A percentile compares a stretch with the other conserved stretches of the same genome.
These are phyloP conservation scores for Dioscorea dumetorum DNA, from an alignment of 106 monocot species.

Conservation along the genomic window DNA sequence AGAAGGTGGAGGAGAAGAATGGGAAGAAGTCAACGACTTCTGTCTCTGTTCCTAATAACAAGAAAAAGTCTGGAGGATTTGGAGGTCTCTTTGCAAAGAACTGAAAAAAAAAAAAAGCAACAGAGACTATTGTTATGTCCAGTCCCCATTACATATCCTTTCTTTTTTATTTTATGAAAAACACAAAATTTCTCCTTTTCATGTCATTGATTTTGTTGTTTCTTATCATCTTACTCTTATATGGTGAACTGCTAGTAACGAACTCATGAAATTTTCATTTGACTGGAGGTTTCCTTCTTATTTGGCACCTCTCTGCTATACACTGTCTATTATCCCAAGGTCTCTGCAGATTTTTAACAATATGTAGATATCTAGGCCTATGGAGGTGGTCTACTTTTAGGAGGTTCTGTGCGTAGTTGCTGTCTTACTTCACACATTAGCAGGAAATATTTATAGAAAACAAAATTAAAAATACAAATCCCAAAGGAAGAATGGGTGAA, in stretches of 20 bases:
- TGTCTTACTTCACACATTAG: neutral
- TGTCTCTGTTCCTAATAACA: slow-evolving; percentile 27
- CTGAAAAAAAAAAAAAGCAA: neutral
- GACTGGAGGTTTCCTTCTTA: neutral
- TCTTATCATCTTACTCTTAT: neutral
- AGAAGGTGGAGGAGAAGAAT: slow-evolving; percentile 35
- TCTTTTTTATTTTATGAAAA: too few species aligned
- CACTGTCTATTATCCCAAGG: too few species aligned
- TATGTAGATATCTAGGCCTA: too few species aligned
- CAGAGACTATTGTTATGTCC: too few species aligned
- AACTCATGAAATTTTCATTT: neutral
- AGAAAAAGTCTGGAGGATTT: slow-evolving; percentile 31
- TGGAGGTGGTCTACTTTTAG: neutral
- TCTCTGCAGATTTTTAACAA: too few species aligned
- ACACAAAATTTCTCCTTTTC: too few species aligned
- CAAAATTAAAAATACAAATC: too few species aligned
- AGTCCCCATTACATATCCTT: too few species aligned
- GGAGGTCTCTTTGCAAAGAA: slow-evolving; percentile 51
- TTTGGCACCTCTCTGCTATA: too few species aligned
- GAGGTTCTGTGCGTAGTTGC: neutral
- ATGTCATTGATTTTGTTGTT: neutral
- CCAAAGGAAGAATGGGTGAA: too few species aligned
- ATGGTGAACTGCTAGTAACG: neutral
- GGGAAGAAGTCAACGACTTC: slow-evolving; percentile 15
- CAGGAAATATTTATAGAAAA: neutral